Percentiles rank a stretch among this genome's conserved stretches.
Conservation (phyloP, 441 rosid genomes). For the Theobroma grandiflorum region DNA sequence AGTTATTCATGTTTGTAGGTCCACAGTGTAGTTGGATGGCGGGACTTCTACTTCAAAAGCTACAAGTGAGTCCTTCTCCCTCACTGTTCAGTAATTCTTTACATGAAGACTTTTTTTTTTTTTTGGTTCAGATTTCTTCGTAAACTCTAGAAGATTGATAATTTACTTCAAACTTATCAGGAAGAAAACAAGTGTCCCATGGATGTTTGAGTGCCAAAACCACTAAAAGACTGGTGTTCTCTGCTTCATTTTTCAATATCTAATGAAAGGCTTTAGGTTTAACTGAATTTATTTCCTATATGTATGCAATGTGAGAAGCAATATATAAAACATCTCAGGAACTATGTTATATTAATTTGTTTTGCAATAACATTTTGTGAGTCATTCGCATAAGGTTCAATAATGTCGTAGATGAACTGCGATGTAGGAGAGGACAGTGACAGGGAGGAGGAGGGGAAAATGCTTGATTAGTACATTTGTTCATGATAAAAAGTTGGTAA, state of each 20-base stretch:
- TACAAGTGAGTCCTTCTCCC: constrained; percentile 67
- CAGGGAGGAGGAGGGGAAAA: too few relatives aligned
- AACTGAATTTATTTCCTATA: constrained; percentile 1
- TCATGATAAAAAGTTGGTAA: too few relatives aligned
- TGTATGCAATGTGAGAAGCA: background rate
- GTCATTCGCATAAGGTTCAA: too few relatives aligned
- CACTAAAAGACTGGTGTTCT: constrained; percentile 2
- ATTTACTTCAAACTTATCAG: background rate
- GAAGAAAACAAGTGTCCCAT: background rate
- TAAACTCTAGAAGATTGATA: constrained; percentile 8
- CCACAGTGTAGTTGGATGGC: constrained; percentile 94
- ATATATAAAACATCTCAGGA: background rate
- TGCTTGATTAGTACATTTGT: too few relatives aligned
- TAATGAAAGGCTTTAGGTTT: constrained; percentile 9
- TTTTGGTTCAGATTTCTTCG: background rate
- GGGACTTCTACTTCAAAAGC: constrained; percentile 79
- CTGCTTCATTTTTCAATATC: background rate
- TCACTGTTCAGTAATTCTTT: background rate
- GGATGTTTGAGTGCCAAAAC: constrained; percentile 5
- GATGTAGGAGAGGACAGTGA: too few relatives aligned
- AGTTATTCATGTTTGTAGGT: constrained; percentile 54
- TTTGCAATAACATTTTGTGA: too few relatives aligned
- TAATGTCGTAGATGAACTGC: too few relatives aligned
- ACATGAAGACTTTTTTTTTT: background rate
- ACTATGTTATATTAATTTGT: background rate